Base-by-base conservation (phyloP, 495 filamentous ascomycete species). In the Penicillium nucicola region DNA sequence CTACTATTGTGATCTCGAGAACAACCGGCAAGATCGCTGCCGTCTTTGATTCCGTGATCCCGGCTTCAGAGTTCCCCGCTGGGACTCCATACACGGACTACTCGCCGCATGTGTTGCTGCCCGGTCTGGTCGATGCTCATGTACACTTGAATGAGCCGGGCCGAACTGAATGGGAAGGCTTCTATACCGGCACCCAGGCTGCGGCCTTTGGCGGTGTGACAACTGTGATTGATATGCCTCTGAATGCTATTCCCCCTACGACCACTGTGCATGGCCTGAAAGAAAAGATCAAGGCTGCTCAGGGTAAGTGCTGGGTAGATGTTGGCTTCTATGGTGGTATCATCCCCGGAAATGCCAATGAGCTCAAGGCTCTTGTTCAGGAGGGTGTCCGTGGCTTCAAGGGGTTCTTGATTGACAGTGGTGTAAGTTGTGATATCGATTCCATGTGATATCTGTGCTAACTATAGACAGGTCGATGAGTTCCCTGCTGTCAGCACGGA, bases 81-180 rank as follows among this genome's bases (percentile, higher is more conserved):
- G 83, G 80, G 23, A 84, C 84, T 13, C 78, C 76, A 7, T 97
- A 97, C 60, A 79, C 77, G 36, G 87, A 98, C 73, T 85, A 95
- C 72, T 87, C 87, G 12, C 91, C 93, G n/a, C 78, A 85, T 69
- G 75, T 96, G 15, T 74, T 98, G 30, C 81, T 98, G 28, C 93
- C 93, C 0, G 93, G 93, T 15, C 76, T 98, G 30, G 93, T 98
- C 10, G 93, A 98, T 68, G 93, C 93, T 13, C 93, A 98, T 67
- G 93, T 98, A 28, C 93, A 98, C 69, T 83, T 98, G 59, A 98
- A 98, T 62, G 93, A 98, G 74, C 93, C 93, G 0, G 93, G 93
- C 39, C 80, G 93, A 17, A 97, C 93, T 33, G 93, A 98, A 83
- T 98, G 93, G 93, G 93, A 98, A 62, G 93, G 93, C 19, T 98